A percentile compares a stretch with the other conserved stretches of the same genome.
Conservation (phyloP, 2,329 filamentous ascomycete genomes). For the Bimuria novae-zelandiae region DNA sequence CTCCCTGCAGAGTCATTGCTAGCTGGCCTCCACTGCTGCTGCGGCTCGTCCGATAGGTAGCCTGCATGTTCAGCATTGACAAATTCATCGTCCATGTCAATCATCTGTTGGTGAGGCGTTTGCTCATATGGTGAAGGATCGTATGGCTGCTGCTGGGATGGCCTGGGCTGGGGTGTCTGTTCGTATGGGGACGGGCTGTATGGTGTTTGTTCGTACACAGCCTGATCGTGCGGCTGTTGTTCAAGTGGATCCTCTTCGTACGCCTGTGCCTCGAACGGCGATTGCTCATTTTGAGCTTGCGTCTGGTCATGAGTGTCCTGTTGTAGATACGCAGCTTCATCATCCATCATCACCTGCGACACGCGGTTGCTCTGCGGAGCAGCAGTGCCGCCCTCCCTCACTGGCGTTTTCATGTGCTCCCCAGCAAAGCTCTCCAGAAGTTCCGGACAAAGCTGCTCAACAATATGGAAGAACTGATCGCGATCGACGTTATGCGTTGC, state of each 20-base stretch:
- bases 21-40: neutral
- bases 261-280: neutral
- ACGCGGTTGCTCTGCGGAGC: neutral
- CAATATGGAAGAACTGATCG: slow-evolving; percentile 22
- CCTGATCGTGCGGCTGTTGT: neutral
- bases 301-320: neutral
- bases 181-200: neutral
- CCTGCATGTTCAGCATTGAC: slow-evolving; percentile 9
- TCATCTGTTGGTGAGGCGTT: neutral
- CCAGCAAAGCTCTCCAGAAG: slow-evolving; percentile 8
- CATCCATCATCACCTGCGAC: neutral
- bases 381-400: neutral
- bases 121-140: neutral
- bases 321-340: neutral
- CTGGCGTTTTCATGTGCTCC: neutral
- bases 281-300: neutral
- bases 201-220: neutral
- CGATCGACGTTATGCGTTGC: slow-evolving; percentile 15
- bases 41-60: neutral
- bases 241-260: neutral
- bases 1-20: neutral
- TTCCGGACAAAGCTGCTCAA: slow-evolving; percentile 16
- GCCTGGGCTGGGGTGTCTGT: neutral
- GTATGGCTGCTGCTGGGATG: neutral
- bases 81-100: slow-evolving; percentile 1